Percentiles rank a stretch among this genome's conserved stretches.
phyloP scores from a whole-genome alignment of 2,329 filamentous ascomycete species.

The Fusarium torreyae region DNA sequence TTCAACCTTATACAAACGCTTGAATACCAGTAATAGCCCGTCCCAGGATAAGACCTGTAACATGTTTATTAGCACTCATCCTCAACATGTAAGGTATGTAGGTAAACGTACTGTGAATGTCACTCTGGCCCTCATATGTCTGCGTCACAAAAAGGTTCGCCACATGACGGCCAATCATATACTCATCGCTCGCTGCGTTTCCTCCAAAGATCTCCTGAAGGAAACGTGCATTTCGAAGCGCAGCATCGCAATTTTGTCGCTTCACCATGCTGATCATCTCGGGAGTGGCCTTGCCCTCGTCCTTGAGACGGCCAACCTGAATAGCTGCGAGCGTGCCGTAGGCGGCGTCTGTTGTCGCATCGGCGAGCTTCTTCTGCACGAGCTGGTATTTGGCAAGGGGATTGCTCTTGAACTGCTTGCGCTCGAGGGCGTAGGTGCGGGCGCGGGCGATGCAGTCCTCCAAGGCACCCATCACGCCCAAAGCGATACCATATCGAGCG shows the following conservation, averaged over 20 bases:
- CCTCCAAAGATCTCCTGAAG: slow-evolving; percentile 97
- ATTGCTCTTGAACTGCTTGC: slow-evolving; percentile 96
- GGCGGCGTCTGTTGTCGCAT: slow-evolving; percentile 90
- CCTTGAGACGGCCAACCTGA: slow-evolving; percentile 94
- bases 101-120: slow-evolving; percentile 86
- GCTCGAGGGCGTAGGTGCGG: slow-evolving; percentile 88
- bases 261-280: slow-evolving; percentile 99
- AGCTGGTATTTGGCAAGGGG: slow-evolving; percentile 96
- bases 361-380: slow-evolving; percentile 96
- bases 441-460: slow-evolving; percentile 91
- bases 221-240: slow-evolving; percentile 82
- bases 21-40: slow-evolving; percentile 82
- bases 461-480: slow-evolving; percentile 92
- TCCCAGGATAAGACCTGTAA: slow-evolving; percentile 76
- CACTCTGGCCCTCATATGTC: slow-evolving; percentile 98
- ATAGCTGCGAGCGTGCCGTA: slow-evolving; percentile 91
- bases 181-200: slow-evolving; percentile 98
- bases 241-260: slow-evolving; percentile 95
- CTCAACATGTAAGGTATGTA: neutral
- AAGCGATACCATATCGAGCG: slow-evolving; percentile 92
- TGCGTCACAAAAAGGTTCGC: slow-evolving; percentile 97
- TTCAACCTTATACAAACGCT: slow-evolving; percentile 74
- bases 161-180: slow-evolving; percentile 93
- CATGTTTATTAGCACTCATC: slow-evolving; percentile 45
- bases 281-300: slow-evolving; percentile 86